Evolutionary conservation across 306 rosid species (phyloP).

Genomic region (Trifolium dubium): DNA sequence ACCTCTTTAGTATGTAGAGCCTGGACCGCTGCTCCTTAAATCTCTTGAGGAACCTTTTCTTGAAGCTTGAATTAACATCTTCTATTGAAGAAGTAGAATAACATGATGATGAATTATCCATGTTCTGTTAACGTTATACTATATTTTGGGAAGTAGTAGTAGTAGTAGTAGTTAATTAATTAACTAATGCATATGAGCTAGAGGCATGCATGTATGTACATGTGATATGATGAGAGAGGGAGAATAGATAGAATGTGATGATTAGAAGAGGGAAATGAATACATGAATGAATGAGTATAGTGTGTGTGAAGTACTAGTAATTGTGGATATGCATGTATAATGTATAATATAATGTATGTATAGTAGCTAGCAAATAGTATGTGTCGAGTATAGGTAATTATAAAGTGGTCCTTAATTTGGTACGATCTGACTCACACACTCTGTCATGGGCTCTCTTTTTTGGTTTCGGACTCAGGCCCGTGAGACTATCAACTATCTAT

Average conservation of each 20-base stretch:
- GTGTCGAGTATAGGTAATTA: neutral
- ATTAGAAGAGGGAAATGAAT: neutral
- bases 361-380: neutral
- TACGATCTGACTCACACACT: slow-evolving; percentile 45
- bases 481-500: slow-evolving; percentile 27
- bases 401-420: slow-evolving; percentile 18
- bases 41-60: slow-evolving; percentile 52
- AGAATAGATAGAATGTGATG: slow-evolving; percentile 1
- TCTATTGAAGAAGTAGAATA: slow-evolving; percentile 31
- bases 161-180: too few relatives aligned
- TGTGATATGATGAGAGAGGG: too few relatives aligned
- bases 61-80: slow-evolving; percentile 41
- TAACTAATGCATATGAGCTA: too few relatives aligned
- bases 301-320: neutral
- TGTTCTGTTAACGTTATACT: too few relatives aligned
- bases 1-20: slow-evolving; percentile 62
- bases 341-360: too few relatives aligned
- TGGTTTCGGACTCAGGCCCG: slow-evolving; percentile 14
- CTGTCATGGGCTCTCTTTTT: slow-evolving; percentile 18
- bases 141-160: too few relatives aligned
- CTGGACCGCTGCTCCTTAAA: slow-evolving; percentile 62
- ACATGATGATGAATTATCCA: slow-evolving; percentile 37
- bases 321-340: neutral
- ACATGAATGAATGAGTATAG: neutral
- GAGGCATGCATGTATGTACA: too few relatives aligned